Evolutionary conservation across 352 stramenopile genomes (phyloP).

Genomic region (Phytophthora fragariaefolia): DNA sequence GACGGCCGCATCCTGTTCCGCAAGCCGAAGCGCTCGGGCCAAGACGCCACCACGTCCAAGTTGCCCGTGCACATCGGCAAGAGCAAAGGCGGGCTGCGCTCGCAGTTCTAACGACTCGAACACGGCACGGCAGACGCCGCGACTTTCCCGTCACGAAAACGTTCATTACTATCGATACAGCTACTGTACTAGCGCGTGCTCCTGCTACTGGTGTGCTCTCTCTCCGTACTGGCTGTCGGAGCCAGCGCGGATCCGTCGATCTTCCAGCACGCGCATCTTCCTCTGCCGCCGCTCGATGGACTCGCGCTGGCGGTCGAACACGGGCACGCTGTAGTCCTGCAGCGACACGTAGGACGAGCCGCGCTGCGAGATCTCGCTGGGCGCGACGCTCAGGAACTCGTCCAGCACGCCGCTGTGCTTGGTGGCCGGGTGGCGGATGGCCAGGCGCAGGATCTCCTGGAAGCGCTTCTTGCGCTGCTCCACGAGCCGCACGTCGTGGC

Average conservation of each 20-base stretch:
- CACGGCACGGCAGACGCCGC: neutral
- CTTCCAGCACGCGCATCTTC: constrained; percentile 76
- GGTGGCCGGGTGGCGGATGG: constrained; percentile 78
- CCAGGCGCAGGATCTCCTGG: constrained; percentile 82
- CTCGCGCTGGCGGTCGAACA: constrained; percentile 77
- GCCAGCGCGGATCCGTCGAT: constrained; percentile 52
- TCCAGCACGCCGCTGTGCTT: constrained; percentile 69
- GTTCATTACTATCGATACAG: constrained; percentile 52
- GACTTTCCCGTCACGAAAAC: constrained; percentile 41
- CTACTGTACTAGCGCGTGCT: constrained; percentile 21
- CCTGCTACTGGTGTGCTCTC: constrained; percentile 21
- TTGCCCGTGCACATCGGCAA: constrained; percentile 86
- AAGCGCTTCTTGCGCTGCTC: constrained; percentile 85
- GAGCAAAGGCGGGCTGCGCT: constrained; percentile 79
- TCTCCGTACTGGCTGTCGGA: constrained; percentile 45
- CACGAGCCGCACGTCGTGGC: constrained; percentile 78
- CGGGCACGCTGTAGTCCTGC: constrained; percentile 76
- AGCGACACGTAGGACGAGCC: constrained; percentile 87
- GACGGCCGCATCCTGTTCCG: constrained; percentile 79
- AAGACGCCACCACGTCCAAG: constrained; percentile 41
- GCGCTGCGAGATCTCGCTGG: constrained; percentile 73
- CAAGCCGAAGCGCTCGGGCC: constrained; percentile 48
- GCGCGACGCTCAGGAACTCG: constrained; percentile 77
- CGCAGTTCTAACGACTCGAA: constrained; percentile 63
- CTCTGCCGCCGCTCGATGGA: constrained; percentile 79